Evolutionary conservation across 2,329 filamentous ascomycete genomes (phyloP).

Genomic region (Aureobasidium sp.): DNA sequence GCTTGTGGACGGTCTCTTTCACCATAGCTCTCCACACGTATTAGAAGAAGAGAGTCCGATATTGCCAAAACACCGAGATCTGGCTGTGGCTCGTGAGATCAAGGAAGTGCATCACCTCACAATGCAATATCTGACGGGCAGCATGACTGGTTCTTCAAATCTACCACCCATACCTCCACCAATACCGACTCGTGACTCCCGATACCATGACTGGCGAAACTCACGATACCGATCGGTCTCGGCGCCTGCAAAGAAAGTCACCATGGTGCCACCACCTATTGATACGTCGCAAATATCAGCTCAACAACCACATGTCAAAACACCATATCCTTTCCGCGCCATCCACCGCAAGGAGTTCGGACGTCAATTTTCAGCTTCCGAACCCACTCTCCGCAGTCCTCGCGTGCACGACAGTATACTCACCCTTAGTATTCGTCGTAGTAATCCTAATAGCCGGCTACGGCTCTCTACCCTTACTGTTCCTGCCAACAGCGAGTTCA

Average conservation of each 20-base stretch:
- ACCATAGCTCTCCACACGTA: background rate
- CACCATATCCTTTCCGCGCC: slow-evolving; percentile 26
- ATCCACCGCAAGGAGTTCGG: slow-evolving; percentile 23
- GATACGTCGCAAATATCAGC: slow-evolving; percentile 20
- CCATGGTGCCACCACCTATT: slow-evolving; percentile 29
- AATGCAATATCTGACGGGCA: slow-evolving; percentile 26
- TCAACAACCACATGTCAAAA: slow-evolving; percentile 22
- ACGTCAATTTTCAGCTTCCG: slow-evolving; percentile 16
- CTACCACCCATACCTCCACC: slow-evolving; percentile 1
- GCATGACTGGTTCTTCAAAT: slow-evolving; percentile 9
- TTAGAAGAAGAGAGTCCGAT: slow-evolving; percentile 17
- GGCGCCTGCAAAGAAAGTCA: slow-evolving; percentile 23
- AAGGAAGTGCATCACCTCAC: slow-evolving; percentile 27
- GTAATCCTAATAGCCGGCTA: slow-evolving; percentile 20
- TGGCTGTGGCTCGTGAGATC: slow-evolving; percentile 23
- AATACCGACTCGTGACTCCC: slow-evolving; percentile 1
- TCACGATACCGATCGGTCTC: slow-evolving; percentile 14
- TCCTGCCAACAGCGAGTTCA: slow-evolving; percentile 25
- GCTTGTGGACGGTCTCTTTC: slow-evolving; percentile 1
- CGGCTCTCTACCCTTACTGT: slow-evolving; percentile 25
- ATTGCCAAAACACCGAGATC: slow-evolving; percentile 6
- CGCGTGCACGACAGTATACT: slow-evolving; percentile 24
- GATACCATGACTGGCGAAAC: slow-evolving; percentile 12
- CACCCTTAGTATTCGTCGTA: slow-evolving; percentile 26
- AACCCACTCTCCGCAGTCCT: slow-evolving; percentile 9